Percentiles rank a stretch among this genome's conserved stretches.
Conservation (phyloP, 805 yeast genomes). For the Ogataea zsoltii region DNA sequence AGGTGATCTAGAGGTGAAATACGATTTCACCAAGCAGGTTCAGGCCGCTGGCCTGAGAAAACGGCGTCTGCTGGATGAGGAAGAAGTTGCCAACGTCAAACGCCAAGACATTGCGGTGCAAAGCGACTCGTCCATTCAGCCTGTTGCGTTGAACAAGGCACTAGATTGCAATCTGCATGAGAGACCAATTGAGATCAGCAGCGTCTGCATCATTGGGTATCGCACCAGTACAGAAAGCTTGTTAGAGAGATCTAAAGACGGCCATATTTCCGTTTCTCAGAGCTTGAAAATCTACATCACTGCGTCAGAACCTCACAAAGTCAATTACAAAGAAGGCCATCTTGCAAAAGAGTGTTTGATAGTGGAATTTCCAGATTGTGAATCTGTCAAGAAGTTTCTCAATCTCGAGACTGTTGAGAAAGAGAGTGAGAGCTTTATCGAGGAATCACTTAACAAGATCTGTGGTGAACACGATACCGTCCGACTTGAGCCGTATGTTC, state of each 20-base stretch:
- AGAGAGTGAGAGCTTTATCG: neutral
- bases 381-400: neutral
- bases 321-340: neutral
- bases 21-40: conserved; percentile 2
- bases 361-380: neutral
- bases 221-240: neutral
- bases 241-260: neutral
- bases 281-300: neutral
- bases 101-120: neutral
- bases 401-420: neutral
- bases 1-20: conserved; percentile 11
- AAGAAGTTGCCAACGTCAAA: neutral
- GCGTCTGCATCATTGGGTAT: neutral
- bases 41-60: neutral
- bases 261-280: neutral
- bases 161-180: neutral
- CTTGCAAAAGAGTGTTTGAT: neutral
- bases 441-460: neutral
- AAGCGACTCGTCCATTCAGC: too few species aligned
- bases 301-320: neutral
- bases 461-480: neutral
- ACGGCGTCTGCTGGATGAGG: neutral
- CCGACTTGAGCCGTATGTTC: neutral
- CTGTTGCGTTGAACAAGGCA: neutral
- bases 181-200: neutral